Percentiles rank a stretch among this genome's conserved stretches.
These are phyloP conservation scores for Sporothrix sp. DNA, from an alignment of 2,329 filamentous ascomycete genomes.

Conservation along the genomic window DNA sequence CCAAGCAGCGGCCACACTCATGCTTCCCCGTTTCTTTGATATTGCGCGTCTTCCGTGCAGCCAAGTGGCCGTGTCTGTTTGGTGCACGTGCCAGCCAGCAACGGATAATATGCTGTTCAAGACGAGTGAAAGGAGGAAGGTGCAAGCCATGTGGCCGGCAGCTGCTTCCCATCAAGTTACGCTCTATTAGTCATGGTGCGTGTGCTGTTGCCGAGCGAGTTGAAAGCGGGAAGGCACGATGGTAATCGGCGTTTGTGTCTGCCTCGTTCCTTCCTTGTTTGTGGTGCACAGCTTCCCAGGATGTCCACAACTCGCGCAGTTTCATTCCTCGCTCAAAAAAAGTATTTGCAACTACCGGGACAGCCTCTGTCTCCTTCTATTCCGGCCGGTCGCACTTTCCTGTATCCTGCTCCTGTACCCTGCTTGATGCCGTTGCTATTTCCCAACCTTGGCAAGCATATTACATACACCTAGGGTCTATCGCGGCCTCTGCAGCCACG, in stretches of 20 bases:
- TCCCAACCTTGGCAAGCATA: no score
- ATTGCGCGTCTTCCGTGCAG: not conserved
- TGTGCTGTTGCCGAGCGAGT: not conserved
- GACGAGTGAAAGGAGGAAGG: not conserved
- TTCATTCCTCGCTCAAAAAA: no score
- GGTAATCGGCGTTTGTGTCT: not conserved
- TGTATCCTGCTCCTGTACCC: no score
- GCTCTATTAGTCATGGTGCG: no score
- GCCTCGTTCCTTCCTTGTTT: not conserved
- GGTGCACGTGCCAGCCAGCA: not conserved
- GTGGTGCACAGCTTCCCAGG: not conserved
- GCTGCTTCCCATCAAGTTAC: no score
- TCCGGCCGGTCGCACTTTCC: no score
- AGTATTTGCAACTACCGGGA: no score
- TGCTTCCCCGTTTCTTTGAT: not conserved
- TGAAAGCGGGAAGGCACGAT: not conserved
- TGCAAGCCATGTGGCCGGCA: no score
- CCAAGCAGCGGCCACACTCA: not conserved
- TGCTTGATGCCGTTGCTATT: no score
- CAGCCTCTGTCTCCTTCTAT: no score
- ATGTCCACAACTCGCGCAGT: not conserved
- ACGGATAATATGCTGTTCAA: not conserved
- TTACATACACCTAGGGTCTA: no score
- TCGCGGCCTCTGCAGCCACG: not conserved
- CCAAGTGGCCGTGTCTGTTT: constrained; percentile 1